phyloP scores from a whole-genome alignment of 1,139 yeast species.

The Hyphopichia khmerensis region DNA sequence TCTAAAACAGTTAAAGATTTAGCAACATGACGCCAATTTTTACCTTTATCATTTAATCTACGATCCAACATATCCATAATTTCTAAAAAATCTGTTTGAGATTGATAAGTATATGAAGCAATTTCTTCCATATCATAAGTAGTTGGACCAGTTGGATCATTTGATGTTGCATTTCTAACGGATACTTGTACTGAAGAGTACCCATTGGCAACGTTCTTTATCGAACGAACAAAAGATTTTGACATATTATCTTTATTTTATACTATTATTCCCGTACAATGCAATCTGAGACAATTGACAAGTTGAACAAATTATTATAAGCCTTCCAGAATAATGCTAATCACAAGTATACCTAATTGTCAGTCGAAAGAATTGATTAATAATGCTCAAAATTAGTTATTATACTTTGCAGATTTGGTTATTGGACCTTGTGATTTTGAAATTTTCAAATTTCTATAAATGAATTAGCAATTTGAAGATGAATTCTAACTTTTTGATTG shows the following conservation, averaged over 20 bases:
- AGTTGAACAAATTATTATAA: too few species aligned
- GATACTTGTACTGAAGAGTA: slow-evolving; percentile 82
- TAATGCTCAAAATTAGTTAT: too few species aligned
- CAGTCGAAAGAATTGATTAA: too few species aligned
- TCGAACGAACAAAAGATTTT: slow-evolving; percentile 76
- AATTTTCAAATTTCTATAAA: too few species aligned
- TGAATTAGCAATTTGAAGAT: too few species aligned
- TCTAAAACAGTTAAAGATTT: slow-evolving; percentile 87
- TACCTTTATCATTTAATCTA: slow-evolving; percentile 93
- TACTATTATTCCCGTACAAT: too few species aligned
- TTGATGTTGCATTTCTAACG: slow-evolving; percentile 92
- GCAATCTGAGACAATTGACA: too few species aligned
- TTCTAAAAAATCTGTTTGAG: slow-evolving; percentile 76
- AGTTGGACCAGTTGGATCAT: slow-evolving; percentile 84
- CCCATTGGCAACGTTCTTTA: slow-evolving; percentile 92
- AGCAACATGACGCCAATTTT: slow-evolving; percentile 97
- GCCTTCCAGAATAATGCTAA: too few species aligned
- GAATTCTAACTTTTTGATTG: too few species aligned
- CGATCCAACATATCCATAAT: slow-evolving; percentile 96
- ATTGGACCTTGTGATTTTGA: too few species aligned
- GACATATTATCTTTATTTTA: slow-evolving; percentile 54
- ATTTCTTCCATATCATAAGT: slow-evolving; percentile 83
- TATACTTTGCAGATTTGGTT: too few species aligned
- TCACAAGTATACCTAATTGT: too few species aligned
- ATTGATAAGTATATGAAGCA: slow-evolving; percentile 70